Evolutionary conservation across 768 basidiomycete genomes (phyloP).

Genomic region (Lentinula lateritia): DNA sequence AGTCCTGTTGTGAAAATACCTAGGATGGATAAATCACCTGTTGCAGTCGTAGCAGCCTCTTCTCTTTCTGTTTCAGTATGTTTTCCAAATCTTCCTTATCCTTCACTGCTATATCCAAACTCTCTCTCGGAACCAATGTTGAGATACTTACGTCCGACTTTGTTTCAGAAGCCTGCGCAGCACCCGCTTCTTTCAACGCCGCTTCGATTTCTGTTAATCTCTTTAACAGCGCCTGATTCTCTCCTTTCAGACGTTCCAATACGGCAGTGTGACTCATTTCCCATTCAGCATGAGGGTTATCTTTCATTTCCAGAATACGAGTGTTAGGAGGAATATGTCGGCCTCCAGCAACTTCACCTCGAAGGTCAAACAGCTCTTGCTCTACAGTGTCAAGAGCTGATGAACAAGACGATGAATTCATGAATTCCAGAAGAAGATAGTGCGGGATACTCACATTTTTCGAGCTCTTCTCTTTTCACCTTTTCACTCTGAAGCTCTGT

Average conservation of each 20-base stretch:
- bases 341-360: slow-evolving; percentile 72
- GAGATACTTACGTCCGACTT: slow-evolving; percentile 12
- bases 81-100: slow-evolving; percentile 69
- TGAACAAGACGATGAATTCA: slow-evolving; percentile 22
- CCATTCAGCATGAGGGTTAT: slow-evolving; percentile 85
- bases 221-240: slow-evolving; percentile 79
- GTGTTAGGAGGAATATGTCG: slow-evolving; percentile 68
- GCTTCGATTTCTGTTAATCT: slow-evolving; percentile 59
- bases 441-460: background rate
- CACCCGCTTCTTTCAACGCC: slow-evolving; percentile 19
- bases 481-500: background rate
- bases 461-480: background rate
- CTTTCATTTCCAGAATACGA: slow-evolving; percentile 61
- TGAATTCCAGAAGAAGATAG: background rate
- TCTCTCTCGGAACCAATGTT: slow-evolving; percentile 69
- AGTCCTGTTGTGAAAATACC: background rate
- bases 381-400: slow-evolving; percentile 66
- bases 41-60: slow-evolving; percentile 71
- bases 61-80: slow-evolving; percentile 71
- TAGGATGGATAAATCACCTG: slow-evolving; percentile 44
- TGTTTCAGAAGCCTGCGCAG: slow-evolving; percentile 5
- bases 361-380: slow-evolving; percentile 72
- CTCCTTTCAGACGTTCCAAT: slow-evolving; percentile 69
- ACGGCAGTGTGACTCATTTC: slow-evolving; percentile 68
- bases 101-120: slow-evolving; percentile 65